Evolutionary conservation across 2,329 filamentous ascomycete species (phyloP), one percentile per base, ranked within the genome.

Genomic region (Xylaria sp.): DNA sequence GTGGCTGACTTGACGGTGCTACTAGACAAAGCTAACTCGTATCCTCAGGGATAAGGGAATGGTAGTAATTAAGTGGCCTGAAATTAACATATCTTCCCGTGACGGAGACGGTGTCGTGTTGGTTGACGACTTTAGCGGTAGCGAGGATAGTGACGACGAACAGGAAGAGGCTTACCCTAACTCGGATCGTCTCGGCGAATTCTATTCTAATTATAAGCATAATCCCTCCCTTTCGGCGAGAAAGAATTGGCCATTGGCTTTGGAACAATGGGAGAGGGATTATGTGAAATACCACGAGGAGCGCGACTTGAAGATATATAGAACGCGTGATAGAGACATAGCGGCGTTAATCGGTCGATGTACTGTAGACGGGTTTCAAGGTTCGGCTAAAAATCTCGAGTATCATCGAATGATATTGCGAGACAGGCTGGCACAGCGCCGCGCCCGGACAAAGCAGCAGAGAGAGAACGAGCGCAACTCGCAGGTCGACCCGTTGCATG

Each of bases 61-160:
- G 14, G 42, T 47, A 3, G 67, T 64, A 27, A 62, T 69, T 17
- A 71, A 69, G 50, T 64, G 56, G 51, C 56, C 48, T 2, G 56
- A 70, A 2, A 3, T 0, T 12, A 9, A 47, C 34, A 65, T 36
- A 42, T 61, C 12, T 1, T 7, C 7, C 11, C 3, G 34, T 2
- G 1, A 42, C 0, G 17, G 54, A 1, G 12, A 12, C 1, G 3
- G 12, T 2, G 17, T 5, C 7, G 54, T 65, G 6, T 1, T 27
- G 1, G 36, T 65, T 9, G 59, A 53, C n/a, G 58, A 69, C 21
- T 67, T 61, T 5, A 59, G 32, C 42, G 72, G 71, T 17, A 73
- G 69, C 51, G 73, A 73, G 4, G 36, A 55, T 1, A 65, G 60
- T 39, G 73, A 72, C 19, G 69, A 71, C n/a, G 67, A 69, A 7